These are phyloP conservation scores for Phoma sp. DNA, from an alignment of 2,329 filamentous ascomycete genomes.

Conservation along the genomic window DNA sequence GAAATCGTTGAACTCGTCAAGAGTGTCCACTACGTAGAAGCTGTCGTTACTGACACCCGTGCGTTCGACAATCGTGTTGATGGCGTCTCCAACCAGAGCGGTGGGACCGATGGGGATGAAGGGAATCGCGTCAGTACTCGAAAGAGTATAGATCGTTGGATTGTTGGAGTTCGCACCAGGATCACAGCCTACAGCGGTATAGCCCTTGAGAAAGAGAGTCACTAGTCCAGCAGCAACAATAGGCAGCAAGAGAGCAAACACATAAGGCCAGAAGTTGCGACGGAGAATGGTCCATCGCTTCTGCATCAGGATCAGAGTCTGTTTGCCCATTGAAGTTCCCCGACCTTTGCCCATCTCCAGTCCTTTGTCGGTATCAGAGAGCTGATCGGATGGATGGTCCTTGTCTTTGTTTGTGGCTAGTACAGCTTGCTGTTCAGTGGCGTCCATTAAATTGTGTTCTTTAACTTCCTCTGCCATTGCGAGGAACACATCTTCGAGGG, in stretches of 20 bases:
- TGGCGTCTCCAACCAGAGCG: constrained; percentile 33
- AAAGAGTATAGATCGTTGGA: constrained; percentile 38
- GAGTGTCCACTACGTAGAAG: constrained; percentile 64
- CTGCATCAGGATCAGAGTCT: constrained; percentile 74
- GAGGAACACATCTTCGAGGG: constrained; percentile 91
- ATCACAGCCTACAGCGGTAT: constrained; percentile 57
- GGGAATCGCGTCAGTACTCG: constrained; percentile 28
- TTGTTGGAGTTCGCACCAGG: constrained; percentile 46
- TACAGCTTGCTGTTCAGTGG: constrained; percentile 28
- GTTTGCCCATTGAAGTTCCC: constrained; percentile 70
- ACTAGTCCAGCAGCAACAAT: constrained; percentile 80
- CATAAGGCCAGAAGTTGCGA: constrained; percentile 77
- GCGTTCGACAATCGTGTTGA: constrained; percentile 36
- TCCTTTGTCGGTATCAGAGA: constrained; percentile 38
- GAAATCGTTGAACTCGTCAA: constrained; percentile 71
- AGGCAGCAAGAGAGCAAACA: constrained; percentile 76
- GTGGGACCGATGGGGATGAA: constrained; percentile 52
- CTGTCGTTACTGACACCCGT: constrained; percentile 29
- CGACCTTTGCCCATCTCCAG: constrained; percentile 68
- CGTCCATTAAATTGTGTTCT: constrained; percentile 53
- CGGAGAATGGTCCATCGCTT: constrained; percentile 81
- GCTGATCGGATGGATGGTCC: constrained; percentile 35
- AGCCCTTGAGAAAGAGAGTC: constrained; percentile 72
- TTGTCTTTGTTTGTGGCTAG: constrained; percentile 26
- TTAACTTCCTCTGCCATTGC: constrained; percentile 81